Percentiles rank a stretch among this genome's conserved stretches.
Conservation (phyloP, 176 grass and related monocot species). For the Cenchrus americanus region DNA sequence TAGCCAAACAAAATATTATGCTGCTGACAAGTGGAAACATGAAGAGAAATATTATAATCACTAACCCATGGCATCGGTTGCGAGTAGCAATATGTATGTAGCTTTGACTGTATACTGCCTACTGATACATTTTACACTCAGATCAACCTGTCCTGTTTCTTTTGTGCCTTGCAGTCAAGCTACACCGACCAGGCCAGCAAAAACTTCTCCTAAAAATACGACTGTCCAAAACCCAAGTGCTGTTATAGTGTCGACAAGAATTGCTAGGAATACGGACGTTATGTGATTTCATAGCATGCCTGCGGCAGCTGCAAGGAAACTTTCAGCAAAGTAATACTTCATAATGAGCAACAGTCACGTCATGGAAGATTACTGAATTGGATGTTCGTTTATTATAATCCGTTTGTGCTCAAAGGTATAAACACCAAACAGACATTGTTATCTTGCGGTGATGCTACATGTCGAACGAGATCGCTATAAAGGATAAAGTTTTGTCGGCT, state of each 20-base stretch:
- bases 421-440: background rate
- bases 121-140: background rate
- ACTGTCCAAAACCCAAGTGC: background rate
- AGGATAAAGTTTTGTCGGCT: conserved; percentile 32
- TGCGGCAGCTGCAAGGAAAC: conserved; percentile 35
- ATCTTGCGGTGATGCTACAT: background rate
- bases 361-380: conserved; percentile 33
- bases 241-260: background rate
- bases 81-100: background rate
- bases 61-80: background rate
- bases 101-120: background rate
- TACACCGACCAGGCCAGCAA: background rate
- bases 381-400: conserved; percentile 8
- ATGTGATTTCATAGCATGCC: conserved; percentile 31
- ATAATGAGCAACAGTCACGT: conserved; percentile 33
- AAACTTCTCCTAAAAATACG: background rate
- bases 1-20: background rate
- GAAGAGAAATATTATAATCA: background rate
- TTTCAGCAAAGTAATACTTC: conserved; percentile 33
- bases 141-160: background rate
- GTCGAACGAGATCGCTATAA: conserved; percentile 28
- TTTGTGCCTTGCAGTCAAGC: background rate
- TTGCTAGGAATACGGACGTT: background rate
- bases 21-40: background rate
- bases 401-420: background rate